Base-by-base conservation (phyloP, 352 stramenopile species). In the Phytophthora niederhauseri region DNA sequence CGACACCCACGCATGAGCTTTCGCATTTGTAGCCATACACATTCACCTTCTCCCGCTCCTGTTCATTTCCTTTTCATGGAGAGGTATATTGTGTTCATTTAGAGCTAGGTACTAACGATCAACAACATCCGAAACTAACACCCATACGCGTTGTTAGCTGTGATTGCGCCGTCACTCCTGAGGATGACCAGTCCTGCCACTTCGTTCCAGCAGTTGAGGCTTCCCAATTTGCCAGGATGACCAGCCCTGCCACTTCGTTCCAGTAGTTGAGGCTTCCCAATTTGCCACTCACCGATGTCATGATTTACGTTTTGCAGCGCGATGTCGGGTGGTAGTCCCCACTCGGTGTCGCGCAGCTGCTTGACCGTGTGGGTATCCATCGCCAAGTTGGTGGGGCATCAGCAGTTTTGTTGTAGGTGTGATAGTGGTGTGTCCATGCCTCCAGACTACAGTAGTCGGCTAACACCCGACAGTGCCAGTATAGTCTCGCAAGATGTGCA, bases 21-120 rank as follows among this genome's bases (percentile, higher is more conserved):
- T 30, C 24, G 0, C 60, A 36, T 6, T 55, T 66, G 41, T 55
- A 60, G 2, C 60, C 50, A 14, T 66, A 17, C 3, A 54, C 59
- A 14, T 34, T 54, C 2, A 22, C 60, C 2, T 19, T 45, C 36
- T 45, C 19, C 0, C 60, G 46, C 26, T 55, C 38, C 6, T 36
- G n/a, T 26, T 26, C 22, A 30, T 43, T 43, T 43, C 34, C 17
- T 43, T 43, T 43, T 43, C 14, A 12, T 17, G 34, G 34, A n/a
- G 14, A 43, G 34, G 34, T 43, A 43, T 43, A 43, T 43, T 43
- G 34, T 43, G 34, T 43, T 43, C 34, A 43, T 43, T 43, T 43
- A 43, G 14, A 43, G 34, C 34, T 43, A 43, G 9, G 14, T 17
- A 12, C 34, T 43, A 43, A 43, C 34, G 34, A 43, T 43, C 34